These are phyloP conservation scores for Coemansia sp. DNA, from an alignment of 192 early-diverging fungal species.

Conservation along the genomic window DNA sequence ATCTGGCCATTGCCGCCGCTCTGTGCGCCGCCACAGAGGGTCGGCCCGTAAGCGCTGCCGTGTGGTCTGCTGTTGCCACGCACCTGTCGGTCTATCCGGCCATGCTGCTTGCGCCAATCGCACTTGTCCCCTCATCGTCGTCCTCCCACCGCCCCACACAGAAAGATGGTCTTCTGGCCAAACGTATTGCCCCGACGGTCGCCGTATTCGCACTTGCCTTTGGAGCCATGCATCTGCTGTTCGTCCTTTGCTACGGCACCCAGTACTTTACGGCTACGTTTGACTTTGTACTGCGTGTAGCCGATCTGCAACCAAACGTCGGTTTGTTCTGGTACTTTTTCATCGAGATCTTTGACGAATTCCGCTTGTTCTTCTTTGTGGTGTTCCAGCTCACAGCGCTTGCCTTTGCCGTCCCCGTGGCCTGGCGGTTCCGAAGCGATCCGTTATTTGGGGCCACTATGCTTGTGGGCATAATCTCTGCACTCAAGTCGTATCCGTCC, in stretches of 20 bases:
- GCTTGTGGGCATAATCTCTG: constrained; percentile 71
- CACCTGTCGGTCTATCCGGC: constrained; percentile 88
- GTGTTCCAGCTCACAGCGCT: constrained; percentile 95
- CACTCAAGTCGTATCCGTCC: constrained; percentile 94
- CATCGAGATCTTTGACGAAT: constrained; percentile 99
- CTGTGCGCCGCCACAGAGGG: constrained; percentile 67
- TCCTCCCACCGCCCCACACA: background rate
- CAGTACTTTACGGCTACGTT: constrained; percentile 39
- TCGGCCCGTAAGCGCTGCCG: constrained; percentile 55
- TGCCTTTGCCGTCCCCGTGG: constrained; percentile 82
- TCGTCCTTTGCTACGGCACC: constrained; percentile 20
- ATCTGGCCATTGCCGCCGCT: constrained; percentile 71
- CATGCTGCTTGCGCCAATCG: constrained; percentile 65
- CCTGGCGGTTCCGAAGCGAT: constrained; percentile 71
- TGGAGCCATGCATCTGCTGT: constrained; percentile 24
- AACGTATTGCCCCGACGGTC: constrained; percentile 9
- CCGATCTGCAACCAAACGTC: constrained; percentile 93
- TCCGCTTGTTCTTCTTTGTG: constrained; percentile 87
- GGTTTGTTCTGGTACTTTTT: constrained; percentile 99
- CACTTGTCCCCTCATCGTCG: constrained; percentile 17
- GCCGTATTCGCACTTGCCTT: constrained; percentile 12
- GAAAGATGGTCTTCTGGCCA: background rate
- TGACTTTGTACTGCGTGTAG: constrained; percentile 61
- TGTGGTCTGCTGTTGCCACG: constrained; percentile 74
- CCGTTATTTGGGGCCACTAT: constrained; percentile 78